Conservation (phyloP, 2,329 filamentous ascomycete genomes). For the Aspergillus proliferans region DNA sequence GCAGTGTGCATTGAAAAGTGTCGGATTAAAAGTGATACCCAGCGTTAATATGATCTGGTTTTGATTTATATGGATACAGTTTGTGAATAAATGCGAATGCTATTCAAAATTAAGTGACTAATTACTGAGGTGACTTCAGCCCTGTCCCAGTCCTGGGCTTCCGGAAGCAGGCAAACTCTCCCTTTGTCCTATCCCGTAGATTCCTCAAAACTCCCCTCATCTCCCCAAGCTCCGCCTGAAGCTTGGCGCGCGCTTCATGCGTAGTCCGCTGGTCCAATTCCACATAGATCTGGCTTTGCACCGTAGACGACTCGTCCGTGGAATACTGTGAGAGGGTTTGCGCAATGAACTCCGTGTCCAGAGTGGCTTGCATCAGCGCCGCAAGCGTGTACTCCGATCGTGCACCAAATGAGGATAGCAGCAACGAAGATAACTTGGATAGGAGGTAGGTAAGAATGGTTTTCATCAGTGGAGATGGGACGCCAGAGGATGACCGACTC, state of each 20-base stretch:
- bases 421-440: constrained; percentile 69
- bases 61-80: constrained; percentile 2
- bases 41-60: constrained; percentile 6
- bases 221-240: constrained; percentile 83
- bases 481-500: constrained; percentile 65
- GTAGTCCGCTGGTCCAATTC: constrained; percentile 85
- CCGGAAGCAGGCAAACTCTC: constrained; percentile 81
- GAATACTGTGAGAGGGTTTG: constrained; percentile 90
- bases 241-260: constrained; percentile 68
- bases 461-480: constrained; percentile 58
- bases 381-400: constrained; percentile 66
- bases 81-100: neutral
- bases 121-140: constrained; percentile 15
- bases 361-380: constrained; percentile 89
- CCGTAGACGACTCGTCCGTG: constrained; percentile 70
- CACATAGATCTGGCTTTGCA: constrained; percentile 86
- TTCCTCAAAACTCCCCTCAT: constrained; percentile 84
- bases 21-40: constrained; percentile 16
- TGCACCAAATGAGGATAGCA: constrained; percentile 72
- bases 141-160: constrained; percentile 46
- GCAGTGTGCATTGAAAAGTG: constrained; percentile 6
- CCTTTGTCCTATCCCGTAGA: constrained; percentile 71
- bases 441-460: constrained; percentile 83
- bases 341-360: constrained; percentile 94
- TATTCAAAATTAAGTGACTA: neutral